These are phyloP conservation scores for Lichtheimia ornata DNA, from an alignment of 371 early-diverging fungal species.

Conservation along the genomic window DNA sequence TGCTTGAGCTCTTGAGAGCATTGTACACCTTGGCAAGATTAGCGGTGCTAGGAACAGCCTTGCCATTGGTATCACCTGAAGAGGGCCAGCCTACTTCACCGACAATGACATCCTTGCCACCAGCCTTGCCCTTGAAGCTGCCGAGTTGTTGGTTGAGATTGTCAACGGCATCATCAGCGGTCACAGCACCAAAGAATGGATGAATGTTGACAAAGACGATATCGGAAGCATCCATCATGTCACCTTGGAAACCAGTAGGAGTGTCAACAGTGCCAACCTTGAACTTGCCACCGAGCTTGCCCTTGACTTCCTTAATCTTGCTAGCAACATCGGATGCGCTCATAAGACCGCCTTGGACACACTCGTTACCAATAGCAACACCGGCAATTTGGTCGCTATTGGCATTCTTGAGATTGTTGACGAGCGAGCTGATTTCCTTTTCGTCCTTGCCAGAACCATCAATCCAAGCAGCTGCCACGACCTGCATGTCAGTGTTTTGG, in stretches of 20 bases:
- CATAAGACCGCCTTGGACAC: conserved; percentile 25
- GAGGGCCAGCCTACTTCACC: conserved; percentile 74
- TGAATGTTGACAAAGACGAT: conserved; percentile 57
- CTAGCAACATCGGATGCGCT: conserved; percentile 20
- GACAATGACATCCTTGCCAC: conserved; percentile 48
- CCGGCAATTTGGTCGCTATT: conserved; percentile 26
- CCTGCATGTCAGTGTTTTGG: conserved; percentile 29
- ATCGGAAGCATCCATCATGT: conserved; percentile 44
- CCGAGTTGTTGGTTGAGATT: conserved; percentile 38
- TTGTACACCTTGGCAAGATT: conserved; percentile 50
- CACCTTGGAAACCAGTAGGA: conserved; percentile 17
- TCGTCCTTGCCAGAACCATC: conserved; percentile 33
- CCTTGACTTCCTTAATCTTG: conserved; percentile 51
- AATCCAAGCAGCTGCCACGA: conserved; percentile 47
- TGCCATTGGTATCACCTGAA: conserved; percentile 48
- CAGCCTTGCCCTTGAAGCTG: conserved; percentile 40
- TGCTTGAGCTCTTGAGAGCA: conserved; percentile 23
- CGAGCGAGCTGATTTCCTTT: conserved; percentile 30
- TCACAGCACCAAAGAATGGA: conserved; percentile 52
- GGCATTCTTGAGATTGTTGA: conserved; percentile 2
- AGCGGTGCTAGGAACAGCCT: conserved; percentile 45
- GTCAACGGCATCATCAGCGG: conserved; percentile 28
- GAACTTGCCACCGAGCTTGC: conserved; percentile 24
- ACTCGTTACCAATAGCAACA: conserved; percentile 50
- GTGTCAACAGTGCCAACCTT: conserved; percentile 60